Evolutionary conservation across 306 rosid species (phyloP).

Genomic region (Arachis stenosperma): DNA sequence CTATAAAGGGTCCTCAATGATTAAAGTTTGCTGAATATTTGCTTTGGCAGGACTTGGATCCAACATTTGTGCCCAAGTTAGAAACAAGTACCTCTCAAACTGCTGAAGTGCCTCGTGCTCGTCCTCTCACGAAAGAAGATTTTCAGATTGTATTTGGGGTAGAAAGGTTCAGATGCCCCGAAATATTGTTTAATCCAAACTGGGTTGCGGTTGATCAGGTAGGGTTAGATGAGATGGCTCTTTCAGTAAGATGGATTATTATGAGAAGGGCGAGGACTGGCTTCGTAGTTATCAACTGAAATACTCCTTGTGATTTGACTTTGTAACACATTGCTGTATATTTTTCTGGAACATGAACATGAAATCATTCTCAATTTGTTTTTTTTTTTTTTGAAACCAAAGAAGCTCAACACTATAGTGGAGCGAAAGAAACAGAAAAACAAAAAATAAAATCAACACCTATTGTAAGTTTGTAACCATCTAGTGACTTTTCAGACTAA

Average conservation of each 20-base stretch:
- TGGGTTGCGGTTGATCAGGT: slow-evolving; percentile 92
- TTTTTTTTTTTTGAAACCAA: no score
- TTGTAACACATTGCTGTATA: slow-evolving; percentile 20
- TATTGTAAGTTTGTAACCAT: no score
- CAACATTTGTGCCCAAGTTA: slow-evolving; percentile 74
- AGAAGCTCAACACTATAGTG: no score
- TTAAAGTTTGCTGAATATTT: slow-evolving; percentile 22
- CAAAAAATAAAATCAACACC: no score
- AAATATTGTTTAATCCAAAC: slow-evolving; percentile 80
- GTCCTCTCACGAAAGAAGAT: slow-evolving; percentile 80
- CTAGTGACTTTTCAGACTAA: no score
- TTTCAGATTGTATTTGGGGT: slow-evolving; percentile 80
- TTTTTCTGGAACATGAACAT: slow-evolving; percentile 7
- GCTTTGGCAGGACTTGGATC: slow-evolving; percentile 76
- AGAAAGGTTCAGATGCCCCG: slow-evolving; percentile 97
- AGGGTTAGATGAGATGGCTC: slow-evolving; percentile 93
- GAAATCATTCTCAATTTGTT: slow-evolving; percentile 14
- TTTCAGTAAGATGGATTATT: slow-evolving; percentile 74
- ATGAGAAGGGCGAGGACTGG: slow-evolving; percentile 89
- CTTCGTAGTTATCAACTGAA: slow-evolving; percentile 74
- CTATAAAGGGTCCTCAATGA: not conserved
- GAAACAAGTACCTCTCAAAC: slow-evolving; percentile 63
- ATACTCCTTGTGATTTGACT: slow-evolving; percentile 52
- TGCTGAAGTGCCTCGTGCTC: slow-evolving; percentile 58
- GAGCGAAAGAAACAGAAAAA: no score